Conservation (phyloP, 805 yeast species). For the Yarrowia sp. region DNA sequence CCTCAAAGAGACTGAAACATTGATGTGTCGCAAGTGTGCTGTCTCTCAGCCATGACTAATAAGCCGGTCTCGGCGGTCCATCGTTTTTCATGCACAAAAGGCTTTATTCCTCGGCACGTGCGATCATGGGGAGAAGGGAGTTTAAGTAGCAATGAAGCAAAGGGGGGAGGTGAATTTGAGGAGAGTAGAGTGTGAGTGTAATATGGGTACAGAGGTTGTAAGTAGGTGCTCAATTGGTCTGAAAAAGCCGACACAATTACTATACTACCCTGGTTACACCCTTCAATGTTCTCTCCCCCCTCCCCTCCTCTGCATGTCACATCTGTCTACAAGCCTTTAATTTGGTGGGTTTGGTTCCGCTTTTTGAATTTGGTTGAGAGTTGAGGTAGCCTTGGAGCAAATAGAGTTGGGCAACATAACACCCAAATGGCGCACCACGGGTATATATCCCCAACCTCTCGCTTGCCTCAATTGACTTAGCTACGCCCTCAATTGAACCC, state of each 20-base stretch:
- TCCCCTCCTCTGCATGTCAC: neutral
- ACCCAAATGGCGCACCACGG: slow-evolving; percentile 11
- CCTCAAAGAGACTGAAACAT: too few species aligned
- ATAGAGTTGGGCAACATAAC: slow-evolving; percentile 19
- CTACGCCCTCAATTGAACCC: too few species aligned
- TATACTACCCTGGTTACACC: too few species aligned
- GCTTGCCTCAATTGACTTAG: neutral
- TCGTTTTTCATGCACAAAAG: neutral
- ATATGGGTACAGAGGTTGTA: neutral
- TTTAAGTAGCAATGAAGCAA: neutral
- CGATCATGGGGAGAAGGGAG: slow-evolving; percentile 11
- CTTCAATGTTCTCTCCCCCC: too few species aligned
- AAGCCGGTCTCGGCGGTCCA: slow-evolving; percentile 22
- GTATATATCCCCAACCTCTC: slow-evolving; percentile 11
- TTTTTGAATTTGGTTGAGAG: slow-evolving; percentile 19
- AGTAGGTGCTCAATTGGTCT: neutral
- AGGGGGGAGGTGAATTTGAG: neutral
- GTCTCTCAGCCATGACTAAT: slow-evolving; percentile 6
- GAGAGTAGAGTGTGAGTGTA: neutral
- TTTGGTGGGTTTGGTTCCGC: neutral
- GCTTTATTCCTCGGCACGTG: slow-evolving; percentile 34
- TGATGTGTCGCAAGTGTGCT: too few species aligned
- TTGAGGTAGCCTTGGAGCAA: neutral
- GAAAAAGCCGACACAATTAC: too few species aligned
- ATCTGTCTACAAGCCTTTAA: slow-evolving; percentile 9